Percentiles rank a stretch among this genome's conserved stretches.
phyloP scores from a whole-genome alignment of 2,329 filamentous ascomycete species.

The Mycogone perniciosa region DNA sequence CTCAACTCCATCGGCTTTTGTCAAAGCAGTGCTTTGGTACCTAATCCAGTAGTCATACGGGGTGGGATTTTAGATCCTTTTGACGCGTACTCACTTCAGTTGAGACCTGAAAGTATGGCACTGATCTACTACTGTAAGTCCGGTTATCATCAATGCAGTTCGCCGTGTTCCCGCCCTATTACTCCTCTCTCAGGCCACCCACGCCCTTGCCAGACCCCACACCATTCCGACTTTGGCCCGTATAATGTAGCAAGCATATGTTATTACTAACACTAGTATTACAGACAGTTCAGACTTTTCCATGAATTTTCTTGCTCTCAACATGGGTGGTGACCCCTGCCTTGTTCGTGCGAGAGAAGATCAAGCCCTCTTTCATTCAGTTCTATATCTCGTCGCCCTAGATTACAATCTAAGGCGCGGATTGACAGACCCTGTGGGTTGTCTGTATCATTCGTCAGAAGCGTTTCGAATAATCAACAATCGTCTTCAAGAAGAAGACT shows the following conservation, averaged over 20 bases:
- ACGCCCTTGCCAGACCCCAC: not conserved
- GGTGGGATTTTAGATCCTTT: conserved; percentile 3
- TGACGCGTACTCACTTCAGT: not conserved
- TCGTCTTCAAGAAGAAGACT: not conserved
- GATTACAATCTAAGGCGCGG: conserved; percentile 6
- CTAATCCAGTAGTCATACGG: not conserved
- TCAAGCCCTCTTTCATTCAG: conserved; percentile 2
- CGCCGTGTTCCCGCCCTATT: no score
- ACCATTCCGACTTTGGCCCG: no score
- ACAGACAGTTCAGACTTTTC: conserved; percentile 3
- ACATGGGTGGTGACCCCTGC: conserved; percentile 1
- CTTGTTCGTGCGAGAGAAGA: conserved; percentile 3
- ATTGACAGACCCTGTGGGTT: not conserved
- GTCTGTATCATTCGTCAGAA: conserved; percentile 5
- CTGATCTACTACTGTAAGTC: conserved; percentile 6
- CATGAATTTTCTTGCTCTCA: conserved; percentile 2
- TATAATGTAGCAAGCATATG: no score
- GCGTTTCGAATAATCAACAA: conserved; percentile 7
- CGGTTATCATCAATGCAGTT: no score
- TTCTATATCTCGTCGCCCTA: conserved; percentile 4
- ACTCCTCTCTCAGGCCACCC: not conserved
- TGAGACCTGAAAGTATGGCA: conserved; percentile 1
- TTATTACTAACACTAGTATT: not conserved
- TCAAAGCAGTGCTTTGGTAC: not conserved
- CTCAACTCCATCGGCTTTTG: not conserved